These are phyloP conservation scores for Scheffersomyces ergatensis DNA, from an alignment of 805 yeast species.

Conservation along the genomic window DNA sequence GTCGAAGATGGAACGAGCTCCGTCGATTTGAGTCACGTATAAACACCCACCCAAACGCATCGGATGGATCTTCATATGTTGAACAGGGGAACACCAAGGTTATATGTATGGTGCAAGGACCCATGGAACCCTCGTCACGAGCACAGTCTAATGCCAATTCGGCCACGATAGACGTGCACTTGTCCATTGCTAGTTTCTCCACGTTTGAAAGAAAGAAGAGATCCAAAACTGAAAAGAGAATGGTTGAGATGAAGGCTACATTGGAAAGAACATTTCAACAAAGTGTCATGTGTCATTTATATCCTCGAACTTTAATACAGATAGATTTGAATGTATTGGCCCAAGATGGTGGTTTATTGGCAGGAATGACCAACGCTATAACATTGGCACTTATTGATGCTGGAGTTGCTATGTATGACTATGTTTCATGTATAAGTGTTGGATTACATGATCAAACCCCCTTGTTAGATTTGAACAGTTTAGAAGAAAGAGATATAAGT, in stretches of 20 bases:
- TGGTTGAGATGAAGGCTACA: slow-evolving; percentile 64
- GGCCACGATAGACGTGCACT: slow-evolving; percentile 60
- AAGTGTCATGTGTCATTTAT: slow-evolving; percentile 68
- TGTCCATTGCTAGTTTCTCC: slow-evolving; percentile 79
- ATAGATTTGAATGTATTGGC: slow-evolving; percentile 74
- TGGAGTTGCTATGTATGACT: slow-evolving; percentile 91
- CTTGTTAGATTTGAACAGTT: slow-evolving; percentile 72
- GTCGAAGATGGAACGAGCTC: slow-evolving; percentile 92
- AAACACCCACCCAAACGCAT: slow-evolving; percentile 82
- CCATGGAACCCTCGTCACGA: slow-evolving; percentile 71
- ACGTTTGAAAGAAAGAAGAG: slow-evolving; percentile 72
- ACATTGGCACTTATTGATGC: slow-evolving; percentile 92
- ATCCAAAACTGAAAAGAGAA: slow-evolving; percentile 64
- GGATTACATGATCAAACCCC: slow-evolving; percentile 78
- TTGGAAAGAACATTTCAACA: slow-evolving; percentile 70
- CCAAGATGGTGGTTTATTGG: slow-evolving; percentile 86
- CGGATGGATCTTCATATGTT: slow-evolving; percentile 90
- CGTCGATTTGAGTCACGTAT: slow-evolving; percentile 77
- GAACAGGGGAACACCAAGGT: slow-evolving; percentile 92
- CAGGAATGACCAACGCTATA: slow-evolving; percentile 78
- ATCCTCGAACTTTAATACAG: slow-evolving; percentile 81
- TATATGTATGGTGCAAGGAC: slow-evolving; percentile 83
- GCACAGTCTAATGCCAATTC: slow-evolving; percentile 49
- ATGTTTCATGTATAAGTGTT: slow-evolving; percentile 74
- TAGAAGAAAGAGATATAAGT: slow-evolving; percentile 85